Evolutionary conservation across 257 asterid species (phyloP), one percentile per base, ranked within the genome.

Genomic region (Petunia axillaris): DNA sequence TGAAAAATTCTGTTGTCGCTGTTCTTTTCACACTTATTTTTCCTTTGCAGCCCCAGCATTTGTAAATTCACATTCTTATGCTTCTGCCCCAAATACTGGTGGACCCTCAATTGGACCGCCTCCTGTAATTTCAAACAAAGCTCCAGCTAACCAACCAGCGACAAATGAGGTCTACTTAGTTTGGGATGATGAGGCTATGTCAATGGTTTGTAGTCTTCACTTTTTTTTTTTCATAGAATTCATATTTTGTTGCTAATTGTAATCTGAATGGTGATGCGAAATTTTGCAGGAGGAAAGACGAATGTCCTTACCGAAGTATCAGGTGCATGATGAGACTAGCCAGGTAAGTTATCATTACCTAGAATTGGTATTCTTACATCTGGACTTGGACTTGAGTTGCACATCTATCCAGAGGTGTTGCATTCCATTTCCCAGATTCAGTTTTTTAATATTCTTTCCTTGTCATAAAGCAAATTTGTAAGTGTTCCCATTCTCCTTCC

Each of bases 141-240:
- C 94, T 87, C 97, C 98, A 65, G 95, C 86, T 82, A 82, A 85
- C 37, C 97, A 86, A 74, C 94, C 94, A 81, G 96, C 97, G 50
- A 85, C 90, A n/a, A 95, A 95, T 79, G 99, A 95, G 87, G 99
- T 95, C 79, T 95, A 93, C 79, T 78, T 95, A 73, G 99, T 95
- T 80, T 96, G 99, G 99, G 99, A 96, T 87, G 98, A 94, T 80
- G 98, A 94, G 87, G 98, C 98, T 41, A 90, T 94, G 98, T 93
- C 98, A 83, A 94, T 93, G 98, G 98, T 94, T 57, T 68, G 96
- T 84, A 59, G 38, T 14, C 48, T 64, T 82, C 46, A 63, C 57
- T 7, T 48, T 66, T 63, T 71, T 71, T 44, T 65, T 38, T 25
- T 25, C 16, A 37, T 6, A 25, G 25, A 25, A 25, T 25, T 25